Evolutionary conservation across 148 eudicot genomes (phyloP).

Genomic region (Fagopyrum esculentum): DNA sequence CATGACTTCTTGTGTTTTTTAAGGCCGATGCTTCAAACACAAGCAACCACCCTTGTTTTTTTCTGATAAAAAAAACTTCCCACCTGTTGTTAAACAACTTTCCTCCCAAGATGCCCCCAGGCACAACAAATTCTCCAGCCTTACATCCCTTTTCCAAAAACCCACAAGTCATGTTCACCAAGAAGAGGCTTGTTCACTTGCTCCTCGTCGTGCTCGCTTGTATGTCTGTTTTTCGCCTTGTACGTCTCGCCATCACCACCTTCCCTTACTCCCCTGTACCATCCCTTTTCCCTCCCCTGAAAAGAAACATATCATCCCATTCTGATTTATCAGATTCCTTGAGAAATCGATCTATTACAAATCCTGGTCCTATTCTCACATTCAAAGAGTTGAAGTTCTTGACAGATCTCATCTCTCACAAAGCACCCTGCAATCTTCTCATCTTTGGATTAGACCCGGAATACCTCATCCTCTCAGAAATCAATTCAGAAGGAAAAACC

Average conservation of each 20-base stretch:
- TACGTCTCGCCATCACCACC: slow-evolving; percentile 40
- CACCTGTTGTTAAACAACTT: background rate
- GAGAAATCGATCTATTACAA: background rate
- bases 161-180: slow-evolving; percentile 39
- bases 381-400: slow-evolving; percentile 55
- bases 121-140: slow-evolving; percentile 21
- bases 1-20: background rate
- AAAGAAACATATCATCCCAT: background rate
- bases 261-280: slow-evolving; percentile 32
- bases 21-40: slow-evolving; percentile 19
- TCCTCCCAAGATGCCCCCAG: slow-evolving; percentile 44
- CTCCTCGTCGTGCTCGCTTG: slow-evolving; percentile 45
- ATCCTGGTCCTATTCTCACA: slow-evolving; percentile 21
- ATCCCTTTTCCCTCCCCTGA: background rate
- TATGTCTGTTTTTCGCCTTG: slow-evolving; percentile 58
- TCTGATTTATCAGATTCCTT: background rate
- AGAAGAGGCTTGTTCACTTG: slow-evolving; percentile 48
- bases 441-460: slow-evolving; percentile 63
- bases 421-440: slow-evolving; percentile 76
- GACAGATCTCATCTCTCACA: slow-evolving; percentile 35
- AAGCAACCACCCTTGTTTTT: slow-evolving; percentile 22
- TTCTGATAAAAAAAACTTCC: slow-evolving; percentile 14
- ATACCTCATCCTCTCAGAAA: slow-evolving; percentile 40
- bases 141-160: slow-evolving; percentile 18
- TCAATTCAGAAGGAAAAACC: slow-evolving; percentile 57